Evolutionary conservation across 805 yeast genomes (phyloP).

Genomic region (Wickerhamiella shivajii): DNA sequence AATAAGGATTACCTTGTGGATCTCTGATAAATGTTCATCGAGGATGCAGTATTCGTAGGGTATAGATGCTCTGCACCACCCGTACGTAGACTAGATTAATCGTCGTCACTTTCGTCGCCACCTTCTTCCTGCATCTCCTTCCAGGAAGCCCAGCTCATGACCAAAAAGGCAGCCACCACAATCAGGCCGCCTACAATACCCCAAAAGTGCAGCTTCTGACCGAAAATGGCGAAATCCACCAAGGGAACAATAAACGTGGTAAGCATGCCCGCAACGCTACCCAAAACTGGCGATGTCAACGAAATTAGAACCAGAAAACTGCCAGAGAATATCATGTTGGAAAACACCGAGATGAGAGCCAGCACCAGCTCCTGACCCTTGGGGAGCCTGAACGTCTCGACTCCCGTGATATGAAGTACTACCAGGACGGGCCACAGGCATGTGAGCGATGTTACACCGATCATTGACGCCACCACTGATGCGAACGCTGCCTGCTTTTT

Average conservation of each 20-base stretch:
- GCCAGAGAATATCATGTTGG: constrained; percentile 56
- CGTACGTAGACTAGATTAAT: too few relatives aligned
- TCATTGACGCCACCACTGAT: constrained; percentile 51
- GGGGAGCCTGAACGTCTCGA: constrained; percentile 46
- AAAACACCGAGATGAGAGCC: constrained; percentile 38
- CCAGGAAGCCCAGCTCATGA: constrained; percentile 35
- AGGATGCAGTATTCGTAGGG: too few relatives aligned
- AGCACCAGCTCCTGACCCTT: constrained; percentile 29
- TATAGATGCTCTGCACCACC: too few relatives aligned
- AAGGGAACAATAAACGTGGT: constrained; percentile 71
- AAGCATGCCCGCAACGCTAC: constrained; percentile 49
- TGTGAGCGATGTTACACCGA: constrained; percentile 44
- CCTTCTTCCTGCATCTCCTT: constrained; percentile 21
- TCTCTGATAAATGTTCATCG: too few relatives aligned
- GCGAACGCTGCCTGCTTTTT: constrained; percentile 70
- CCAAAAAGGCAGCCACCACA: constrained; percentile 52
- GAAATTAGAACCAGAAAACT: constrained; percentile 67
- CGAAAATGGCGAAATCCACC: constrained; percentile 57
- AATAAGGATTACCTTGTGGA: too few relatives aligned
- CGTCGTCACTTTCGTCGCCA: constrained; percentile 6
- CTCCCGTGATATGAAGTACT: constrained; percentile 36
- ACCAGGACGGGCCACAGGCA: constrained; percentile 37
- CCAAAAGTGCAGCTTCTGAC: constrained; percentile 35
- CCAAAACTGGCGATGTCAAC: constrained; percentile 70
- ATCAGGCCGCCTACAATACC: constrained; percentile 58